These are phyloP conservation scores for Wickerhamiella galacta DNA, from an alignment of 805 yeast genomes.

Conservation along the genomic window DNA sequence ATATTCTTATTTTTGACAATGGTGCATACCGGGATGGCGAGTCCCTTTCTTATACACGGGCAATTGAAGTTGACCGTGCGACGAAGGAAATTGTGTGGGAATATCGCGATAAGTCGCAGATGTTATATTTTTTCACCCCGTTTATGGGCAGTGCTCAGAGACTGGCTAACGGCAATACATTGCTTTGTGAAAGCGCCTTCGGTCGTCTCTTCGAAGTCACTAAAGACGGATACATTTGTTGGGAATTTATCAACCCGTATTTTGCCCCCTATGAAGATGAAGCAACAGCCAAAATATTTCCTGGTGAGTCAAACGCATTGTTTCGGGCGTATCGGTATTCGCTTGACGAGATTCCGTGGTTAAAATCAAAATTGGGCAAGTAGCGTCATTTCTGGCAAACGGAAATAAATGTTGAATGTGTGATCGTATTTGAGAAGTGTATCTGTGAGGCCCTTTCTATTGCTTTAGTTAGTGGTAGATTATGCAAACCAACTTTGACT, in stretches of 20 bases:
- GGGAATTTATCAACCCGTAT: neutral
- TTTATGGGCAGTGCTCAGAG: constrained; percentile 1
- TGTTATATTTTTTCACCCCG: neutral
- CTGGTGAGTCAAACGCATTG: neutral
- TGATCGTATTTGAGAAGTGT: no score
- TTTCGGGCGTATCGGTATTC: constrained; percentile 1
- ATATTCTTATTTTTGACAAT: constrained; percentile 5
- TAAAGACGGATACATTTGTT: neutral
- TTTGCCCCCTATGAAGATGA: neutral
- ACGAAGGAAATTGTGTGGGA: neutral
- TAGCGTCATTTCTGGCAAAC: no score
- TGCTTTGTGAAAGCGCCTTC: neutral
- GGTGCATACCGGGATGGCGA: constrained; percentile 4
- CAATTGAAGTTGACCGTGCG: constrained; percentile 2
- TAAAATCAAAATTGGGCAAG: no score
- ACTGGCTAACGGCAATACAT: neutral
- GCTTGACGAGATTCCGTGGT: neutral
- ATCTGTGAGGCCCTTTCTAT: no score
- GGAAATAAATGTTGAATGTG: no score
- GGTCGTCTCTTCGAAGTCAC: constrained; percentile 1
- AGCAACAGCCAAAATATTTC: no score
- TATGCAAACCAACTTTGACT: no score
- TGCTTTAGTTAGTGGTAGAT: no score
- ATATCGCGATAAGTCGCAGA: neutral
- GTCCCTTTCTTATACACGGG: constrained; percentile 1